Conservation (phyloP, 176 grass and related monocot species). For the Carex parvula region DNA sequence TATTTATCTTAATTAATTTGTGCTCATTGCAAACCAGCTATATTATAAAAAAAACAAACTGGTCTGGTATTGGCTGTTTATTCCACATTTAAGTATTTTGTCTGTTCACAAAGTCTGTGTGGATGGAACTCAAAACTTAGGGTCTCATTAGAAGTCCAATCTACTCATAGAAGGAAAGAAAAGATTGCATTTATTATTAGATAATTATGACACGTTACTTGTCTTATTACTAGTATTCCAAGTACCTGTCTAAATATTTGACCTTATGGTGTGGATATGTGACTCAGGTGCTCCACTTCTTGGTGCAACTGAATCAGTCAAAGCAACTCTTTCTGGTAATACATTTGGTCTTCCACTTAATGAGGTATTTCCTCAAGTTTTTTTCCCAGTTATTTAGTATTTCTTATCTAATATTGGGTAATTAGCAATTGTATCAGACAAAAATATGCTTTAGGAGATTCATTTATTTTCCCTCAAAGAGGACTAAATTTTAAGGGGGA, state of each 20-base stretch:
- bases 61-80: not conserved
- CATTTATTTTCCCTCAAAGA: not conserved
- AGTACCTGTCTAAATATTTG: not conserved
- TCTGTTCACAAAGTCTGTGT: not conserved
- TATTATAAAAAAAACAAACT: not conserved
- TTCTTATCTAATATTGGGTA: conserved; percentile 15
- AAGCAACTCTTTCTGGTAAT: conserved; percentile 55
- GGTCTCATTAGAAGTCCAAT: not conserved
- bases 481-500: not conserved
- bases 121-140: not conserved
- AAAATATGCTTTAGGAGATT: not conserved
- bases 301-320: conserved; percentile 70
- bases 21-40: not conserved
- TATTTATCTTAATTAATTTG: not conserved
- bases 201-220: not conserved
- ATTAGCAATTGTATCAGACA: not conserved
- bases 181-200: not conserved
- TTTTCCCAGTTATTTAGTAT: conserved; percentile 22
- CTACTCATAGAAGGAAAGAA: not conserved
- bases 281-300: conserved; percentile 79
- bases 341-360: conserved; percentile 90
- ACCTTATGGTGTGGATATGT: not conserved
- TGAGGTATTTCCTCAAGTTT: conserved; percentile 46
- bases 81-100: not conserved
- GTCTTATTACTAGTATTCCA: not conserved